Evolutionary conservation across 768 basidiomycete genomes (phyloP), one percentile per base, ranked within the genome.

Genomic region (Cystobasidium tubakii): DNA sequence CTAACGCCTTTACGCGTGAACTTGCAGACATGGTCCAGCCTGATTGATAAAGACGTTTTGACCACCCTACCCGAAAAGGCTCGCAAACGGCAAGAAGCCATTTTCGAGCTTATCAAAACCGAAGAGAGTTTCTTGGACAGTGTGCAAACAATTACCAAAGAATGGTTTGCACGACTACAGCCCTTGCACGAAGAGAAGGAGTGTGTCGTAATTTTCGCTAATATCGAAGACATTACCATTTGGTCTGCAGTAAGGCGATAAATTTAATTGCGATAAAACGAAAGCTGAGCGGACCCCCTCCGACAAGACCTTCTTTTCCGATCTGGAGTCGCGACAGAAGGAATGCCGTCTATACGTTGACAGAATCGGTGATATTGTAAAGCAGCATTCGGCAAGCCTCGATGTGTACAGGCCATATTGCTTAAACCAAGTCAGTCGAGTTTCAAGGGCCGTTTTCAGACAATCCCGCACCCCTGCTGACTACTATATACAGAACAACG

Each of bases 41-140:
- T 97, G 63, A 88, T 97, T 0, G 90, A 96, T 78, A 88, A 87
- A 76, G 86, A 87, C 39, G 91, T 90, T 0, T 81, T 97, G 25
- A 89, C 89, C 34, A 91, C 87, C 6, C 88, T 97, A 54, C 89
- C 91, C 0, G 80, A 85, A 0, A 83, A 83, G 27, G 95, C 98
- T 80, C 85, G 94, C 55, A 88, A 87, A 73, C 85, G 94, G 67
- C 95, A 97, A 82, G 95, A 98, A 84, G 89, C 91, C 0, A 95
- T 96, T 65, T 98, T 97, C 77, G 95, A 99, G 82, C 84, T 98
- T 66, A 95, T 98, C 77, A 85, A 85, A 6, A 98, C 95, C 0
- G 95, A 99, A 81, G 85, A 84, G 9, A 87, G 90, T 0, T 99
- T 96, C 78, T 92, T 97, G 55, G 86, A 92, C 27, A 91, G 94